Base-by-base conservation (phyloP, 1,284 basidiomycete genomes). In the Tetrapyrgos nigripes region DNA sequence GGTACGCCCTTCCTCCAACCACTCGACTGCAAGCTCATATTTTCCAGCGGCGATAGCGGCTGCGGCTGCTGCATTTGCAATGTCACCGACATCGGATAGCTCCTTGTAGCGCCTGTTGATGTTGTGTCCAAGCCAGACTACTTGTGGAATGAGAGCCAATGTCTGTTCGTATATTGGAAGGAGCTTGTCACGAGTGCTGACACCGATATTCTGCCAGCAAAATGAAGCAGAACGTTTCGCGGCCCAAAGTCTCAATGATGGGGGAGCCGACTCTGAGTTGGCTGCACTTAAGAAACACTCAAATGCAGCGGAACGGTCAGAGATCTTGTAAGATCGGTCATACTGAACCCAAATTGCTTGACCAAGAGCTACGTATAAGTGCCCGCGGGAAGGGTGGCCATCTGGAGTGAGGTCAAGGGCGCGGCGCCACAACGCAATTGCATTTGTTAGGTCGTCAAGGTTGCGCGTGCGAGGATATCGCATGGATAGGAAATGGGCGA, bases 1-100 rank as follows among this genome's bases (percentile, higher is more conserved):
- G 3, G 60, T 64, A 10, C 67, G 57, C 14, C 66, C 67, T 37
- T 66, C 49, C 46, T 70, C 68, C 1, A 66, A 50, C 63, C 66
- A 68, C 45, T 68, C 66, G 3, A 70, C n/a, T 6, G 67, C 67
- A 4, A 31, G 29, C 10, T 58, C 40, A 31, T 55, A 29, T 17
- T 57, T 24, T 4, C 48, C 55, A 10, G 23, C 10, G 4, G n/a
- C 13, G 33, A 64, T 58, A 13, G 62, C 62, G 13, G 50, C 40
- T 13, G 62, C 57, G 2, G 57, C 60, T 13, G 60, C 60, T n/a
- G 51, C 44, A 29, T 24, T 37, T 13, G 23, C 48, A 27, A 54
- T 19, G 10, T 37, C 24, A 14, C 45, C 50, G 33, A 55, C 24
- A 26, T 40, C 17, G n/a, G 26, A 17, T 24, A 62, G 37, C 5